Base-by-base conservation (phyloP, 352 stramenopile genomes). In the Phytophthora cryptogea region DNA sequence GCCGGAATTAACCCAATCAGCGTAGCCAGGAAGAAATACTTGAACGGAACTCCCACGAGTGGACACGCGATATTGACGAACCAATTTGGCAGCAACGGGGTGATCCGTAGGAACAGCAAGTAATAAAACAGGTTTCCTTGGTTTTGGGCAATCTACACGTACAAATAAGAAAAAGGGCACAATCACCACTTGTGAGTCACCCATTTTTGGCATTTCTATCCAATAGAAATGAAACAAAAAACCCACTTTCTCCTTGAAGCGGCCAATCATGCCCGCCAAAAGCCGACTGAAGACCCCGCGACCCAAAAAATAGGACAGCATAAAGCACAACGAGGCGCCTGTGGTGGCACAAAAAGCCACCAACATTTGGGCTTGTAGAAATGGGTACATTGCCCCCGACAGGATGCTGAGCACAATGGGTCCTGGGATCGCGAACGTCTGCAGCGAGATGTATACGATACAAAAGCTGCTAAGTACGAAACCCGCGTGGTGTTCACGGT, bases 51-150 rank as follows among this genome's bases (percentile, higher is more conserved):
- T 39, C 80, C 85, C 0, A 96, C 88, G 0, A 96, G 70, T 32
- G 88, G 88, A 32, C 81, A 93, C 26, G 86, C 86, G 35, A 96
- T 90, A 58, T 96, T 96, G 55, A 96, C 85, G 47, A 95, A 95
- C 88, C 88, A 96, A 69, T 96, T 96, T 13, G 88, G 88, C 50
- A 96, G 59, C 36, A 96, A 49, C 20, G 88, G 88, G 23, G 88
- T 96, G 59, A 96, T 89, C 17, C 88, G 78, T 37, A 96, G 71
- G 59, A 96, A 96, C n/a, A 96, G 67, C 58, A 96, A 54, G 63
- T 96, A 96, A 70, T 93, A 96, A 43, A 96, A 92, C 28, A 96
- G 42, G 50, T 95, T 95, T 37, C 65, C 54, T 46, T 86, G 80
- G 66, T 96, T 95, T 47, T 92, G 80, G 10, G 76, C 75, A 37